Evolutionary conservation across 176 grass and related monocot genomes (phyloP), one percentile per base, ranked within the genome.

Genomic region (Eragrostis nindensis): DNA sequence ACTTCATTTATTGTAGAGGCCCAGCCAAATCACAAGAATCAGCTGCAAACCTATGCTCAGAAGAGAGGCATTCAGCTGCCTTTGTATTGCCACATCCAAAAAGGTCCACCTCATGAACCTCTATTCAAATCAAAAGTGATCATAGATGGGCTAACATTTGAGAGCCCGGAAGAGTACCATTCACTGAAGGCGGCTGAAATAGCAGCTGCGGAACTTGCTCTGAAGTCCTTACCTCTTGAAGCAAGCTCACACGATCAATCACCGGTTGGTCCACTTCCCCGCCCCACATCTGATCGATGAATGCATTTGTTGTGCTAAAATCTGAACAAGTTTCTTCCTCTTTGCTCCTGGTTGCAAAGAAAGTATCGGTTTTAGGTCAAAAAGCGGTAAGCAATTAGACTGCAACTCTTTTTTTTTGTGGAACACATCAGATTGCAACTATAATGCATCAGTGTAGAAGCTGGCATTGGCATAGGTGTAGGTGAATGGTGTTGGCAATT

Each of bases 91-190:
- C 12, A 3, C 55, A 60, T 85, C 45, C 17, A 55, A 13, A 56
- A 66, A 8, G 94, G 85, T 68, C 46, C 78, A 80, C 62, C 77
- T 78, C 88, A 72, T 66, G 46, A 63, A 63, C 38, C 59, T 68
- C 79, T 41, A 16, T 97, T 92, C 81, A 97, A 94, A 79, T 84
- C 83, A 72, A 73, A 17, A 86, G 92, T 97, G 53, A 75, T 68
- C 52, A 80, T 97, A 62, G 87, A 90, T 73, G 94, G 87, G 39
- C 62, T 82, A 82, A 74, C 66, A 57, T 97, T 97, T 82, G 90
- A 92, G 79, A 89, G 87, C 71, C 69, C 83, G 32, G 25, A 70
- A 45, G 87, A 62, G 26, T 92, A 42, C 63, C 36, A 18, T 32
- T 80, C 89, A 80, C 0, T 83, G 39, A 94, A 82, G 62, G 85